These are phyloP conservation scores for Dionaea muscipula DNA, from an alignment of 179 eudicot species.

Conservation along the genomic window DNA sequence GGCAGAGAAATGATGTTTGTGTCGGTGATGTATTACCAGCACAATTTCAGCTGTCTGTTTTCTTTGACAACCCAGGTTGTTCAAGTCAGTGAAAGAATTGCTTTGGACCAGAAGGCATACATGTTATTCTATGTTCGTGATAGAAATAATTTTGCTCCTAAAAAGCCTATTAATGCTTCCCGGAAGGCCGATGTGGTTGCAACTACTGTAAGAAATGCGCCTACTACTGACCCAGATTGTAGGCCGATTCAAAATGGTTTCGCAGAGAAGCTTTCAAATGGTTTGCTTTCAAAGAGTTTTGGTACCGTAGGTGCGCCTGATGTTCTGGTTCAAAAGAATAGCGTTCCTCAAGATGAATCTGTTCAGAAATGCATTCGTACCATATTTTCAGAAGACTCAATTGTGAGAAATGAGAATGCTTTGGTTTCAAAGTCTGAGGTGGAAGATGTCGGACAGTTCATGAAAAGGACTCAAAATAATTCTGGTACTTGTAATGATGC, in stretches of 20 bases:
- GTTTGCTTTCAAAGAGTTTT: conserved; percentile 17
- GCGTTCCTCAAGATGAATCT: conserved; percentile 14
- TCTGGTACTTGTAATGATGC: conserved; percentile 1
- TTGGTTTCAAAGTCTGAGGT: conserved; percentile 6
- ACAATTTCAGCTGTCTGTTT: background rate
- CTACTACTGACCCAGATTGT: conserved; percentile 18
- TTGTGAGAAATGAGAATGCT: conserved; percentile 10
- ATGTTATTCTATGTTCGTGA: conserved; percentile 85
- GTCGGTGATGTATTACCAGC: background rate
- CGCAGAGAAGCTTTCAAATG: conserved; percentile 16
- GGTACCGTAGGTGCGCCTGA: conserved; percentile 7
- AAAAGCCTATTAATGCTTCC: conserved; percentile 37
- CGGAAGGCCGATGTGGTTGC: conserved; percentile 33
- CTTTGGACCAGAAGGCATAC: conserved; percentile 88
- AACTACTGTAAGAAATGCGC: conserved; percentile 25
- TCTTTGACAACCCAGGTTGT: conserved; percentile 36
- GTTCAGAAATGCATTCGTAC: conserved; percentile 13
- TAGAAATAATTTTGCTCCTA: conserved; percentile 28
- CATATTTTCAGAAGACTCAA: conserved; percentile 11
- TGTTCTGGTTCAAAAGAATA: conserved; percentile 11
- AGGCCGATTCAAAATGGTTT: conserved; percentile 24
- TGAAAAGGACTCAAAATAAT: conserved; percentile 7
- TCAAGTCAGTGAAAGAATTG: conserved; percentile 68
- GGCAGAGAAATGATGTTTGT: background rate
- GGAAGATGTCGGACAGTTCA: conserved; percentile 2